Evolutionary conservation across 2,329 filamentous ascomycete genomes (phyloP).

Genomic region (Ophiostoma pallidulum): DNA sequence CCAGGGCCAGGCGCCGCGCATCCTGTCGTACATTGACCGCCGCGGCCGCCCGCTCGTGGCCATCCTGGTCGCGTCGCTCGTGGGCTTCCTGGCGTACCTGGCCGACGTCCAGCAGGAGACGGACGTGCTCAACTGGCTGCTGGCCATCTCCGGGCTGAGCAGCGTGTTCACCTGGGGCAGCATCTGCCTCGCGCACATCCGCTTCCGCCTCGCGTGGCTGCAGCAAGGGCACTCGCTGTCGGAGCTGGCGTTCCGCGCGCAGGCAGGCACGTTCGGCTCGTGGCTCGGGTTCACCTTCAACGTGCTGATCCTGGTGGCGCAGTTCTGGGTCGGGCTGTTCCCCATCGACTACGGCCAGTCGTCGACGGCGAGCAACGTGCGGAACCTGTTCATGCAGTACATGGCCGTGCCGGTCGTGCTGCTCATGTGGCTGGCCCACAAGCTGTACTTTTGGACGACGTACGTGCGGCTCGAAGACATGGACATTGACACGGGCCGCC

Average conservation of each 20-base stretch:
- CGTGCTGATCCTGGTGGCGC: conserved; percentile 62
- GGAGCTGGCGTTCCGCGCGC: conserved; percentile 73
- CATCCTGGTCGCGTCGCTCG: conserved; percentile 54
- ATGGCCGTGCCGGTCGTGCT: conserved; percentile 61
- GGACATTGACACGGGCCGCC: conserved; percentile 76
- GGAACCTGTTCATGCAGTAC: conserved; percentile 66
- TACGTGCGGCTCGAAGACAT: conserved; percentile 63
- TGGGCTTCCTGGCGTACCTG: conserved; percentile 72
- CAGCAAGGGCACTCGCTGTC: conserved; percentile 57
- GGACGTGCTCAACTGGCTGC: conserved; percentile 68
- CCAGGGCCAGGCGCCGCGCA: conserved; percentile 68
- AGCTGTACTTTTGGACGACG: conserved; percentile 60
- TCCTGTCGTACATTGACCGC: conserved; percentile 74
- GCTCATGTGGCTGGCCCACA: conserved; percentile 63
- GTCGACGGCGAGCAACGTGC: conserved; percentile 37
- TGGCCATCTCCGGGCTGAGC: conserved; percentile 62
- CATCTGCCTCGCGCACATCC: conserved; percentile 85
- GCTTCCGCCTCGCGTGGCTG: conserved; percentile 76
- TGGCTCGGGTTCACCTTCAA: conserved; percentile 74
- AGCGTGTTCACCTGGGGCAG: conserved; percentile 73
- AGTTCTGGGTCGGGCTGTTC: conserved; percentile 81
- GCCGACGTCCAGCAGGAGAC: conserved; percentile 52
- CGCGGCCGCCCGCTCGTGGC: conserved; percentile 70
- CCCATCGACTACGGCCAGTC: conserved; percentile 51
- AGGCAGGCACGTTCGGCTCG: conserved; percentile 69